A percentile compares a stretch with the other conserved stretches of the same genome.
These are phyloP conservation scores for Ceratocystis colombiana DNA, from an alignment of 2,329 filamentous ascomycete species.

Conservation along the genomic window DNA sequence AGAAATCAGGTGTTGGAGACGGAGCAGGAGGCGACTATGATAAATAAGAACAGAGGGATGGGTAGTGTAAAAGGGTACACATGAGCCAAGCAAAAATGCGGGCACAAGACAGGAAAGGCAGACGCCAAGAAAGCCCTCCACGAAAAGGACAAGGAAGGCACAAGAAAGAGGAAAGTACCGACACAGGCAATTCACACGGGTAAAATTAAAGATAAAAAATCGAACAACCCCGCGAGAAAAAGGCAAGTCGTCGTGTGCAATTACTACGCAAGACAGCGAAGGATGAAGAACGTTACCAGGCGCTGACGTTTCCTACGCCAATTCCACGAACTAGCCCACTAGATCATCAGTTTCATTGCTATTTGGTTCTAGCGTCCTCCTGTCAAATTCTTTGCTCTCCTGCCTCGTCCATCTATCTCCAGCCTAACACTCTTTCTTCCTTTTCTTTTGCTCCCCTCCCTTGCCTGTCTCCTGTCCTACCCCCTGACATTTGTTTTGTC, in stretches of 20 bases:
- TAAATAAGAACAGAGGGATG: background rate
- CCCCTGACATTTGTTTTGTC: background rate
- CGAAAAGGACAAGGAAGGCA: background rate
- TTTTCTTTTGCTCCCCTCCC: background rate
- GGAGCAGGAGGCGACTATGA: background rate
- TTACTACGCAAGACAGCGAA: background rate
- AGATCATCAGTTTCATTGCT: background rate
- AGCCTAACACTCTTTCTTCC: background rate
- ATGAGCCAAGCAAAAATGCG: background rate
- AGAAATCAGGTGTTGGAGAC: background rate
- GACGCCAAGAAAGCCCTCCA: background rate
- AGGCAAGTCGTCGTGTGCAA: constrained; percentile 15
- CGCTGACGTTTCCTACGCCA: background rate
- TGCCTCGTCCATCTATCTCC: background rate
- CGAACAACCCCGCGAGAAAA: too few relatives aligned
- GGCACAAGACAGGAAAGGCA: background rate
- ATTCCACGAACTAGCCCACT: background rate
- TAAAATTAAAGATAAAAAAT: too few relatives aligned
- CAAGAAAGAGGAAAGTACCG: too few relatives aligned
- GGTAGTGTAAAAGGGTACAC: background rate
- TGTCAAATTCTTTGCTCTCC: constrained; percentile 1
- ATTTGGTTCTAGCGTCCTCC: constrained; percentile 1
- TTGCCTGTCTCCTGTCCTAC: background rate
- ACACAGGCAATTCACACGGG: too few relatives aligned
- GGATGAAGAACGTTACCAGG: background rate